These are phyloP conservation scores for Kodamaea suecica DNA, from an alignment of 1,139 yeast species.

Conservation along the genomic window DNA sequence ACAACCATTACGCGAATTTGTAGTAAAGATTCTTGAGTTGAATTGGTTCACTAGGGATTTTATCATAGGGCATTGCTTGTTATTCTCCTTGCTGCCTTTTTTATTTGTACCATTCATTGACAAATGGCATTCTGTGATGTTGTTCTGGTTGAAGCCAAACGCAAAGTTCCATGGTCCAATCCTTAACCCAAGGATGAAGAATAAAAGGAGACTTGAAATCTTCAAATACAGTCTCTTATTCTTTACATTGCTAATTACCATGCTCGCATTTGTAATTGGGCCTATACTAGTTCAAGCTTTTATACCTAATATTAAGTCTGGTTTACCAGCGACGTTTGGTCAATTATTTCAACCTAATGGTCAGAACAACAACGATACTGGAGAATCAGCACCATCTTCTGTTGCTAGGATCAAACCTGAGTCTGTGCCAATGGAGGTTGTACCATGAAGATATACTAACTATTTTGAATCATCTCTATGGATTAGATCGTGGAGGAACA, in stretches of 20 bases:
- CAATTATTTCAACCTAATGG: slow-evolving; percentile 54
- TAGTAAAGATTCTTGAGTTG: slow-evolving; percentile 68
- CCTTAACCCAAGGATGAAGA: slow-evolving; percentile 20
- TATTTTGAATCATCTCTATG: too few species aligned
- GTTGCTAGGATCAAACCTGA: slow-evolving; percentile 21
- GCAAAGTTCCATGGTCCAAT: slow-evolving; percentile 27
- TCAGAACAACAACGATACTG: slow-evolving; percentile 64
- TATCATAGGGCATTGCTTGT: slow-evolving; percentile 59
- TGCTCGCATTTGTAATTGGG: slow-evolving; percentile 19
- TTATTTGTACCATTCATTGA: slow-evolving; percentile 63
- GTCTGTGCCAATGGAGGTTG: background rate
- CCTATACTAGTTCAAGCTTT: slow-evolving; percentile 25
- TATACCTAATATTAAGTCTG: slow-evolving; percentile 17
- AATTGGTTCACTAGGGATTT: slow-evolving; percentile 71
- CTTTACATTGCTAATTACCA: slow-evolving; percentile 15
- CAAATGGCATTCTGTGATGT: slow-evolving; percentile 32
- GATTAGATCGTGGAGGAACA: too few species aligned
- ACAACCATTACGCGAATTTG: slow-evolving; percentile 67
- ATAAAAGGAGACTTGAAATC: slow-evolving; percentile 14
- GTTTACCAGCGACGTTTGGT: slow-evolving; percentile 19
- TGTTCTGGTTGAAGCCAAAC: slow-evolving; percentile 37
- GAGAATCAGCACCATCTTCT: slow-evolving; percentile 28
- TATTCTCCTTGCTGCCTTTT: slow-evolving; percentile 60
- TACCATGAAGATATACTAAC: too few species aligned
- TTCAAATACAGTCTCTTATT: slow-evolving; percentile 17